Conservation (phyloP, 2,329 filamentous ascomycete genomes). For the Myriosclerotinia duriaeana region DNA sequence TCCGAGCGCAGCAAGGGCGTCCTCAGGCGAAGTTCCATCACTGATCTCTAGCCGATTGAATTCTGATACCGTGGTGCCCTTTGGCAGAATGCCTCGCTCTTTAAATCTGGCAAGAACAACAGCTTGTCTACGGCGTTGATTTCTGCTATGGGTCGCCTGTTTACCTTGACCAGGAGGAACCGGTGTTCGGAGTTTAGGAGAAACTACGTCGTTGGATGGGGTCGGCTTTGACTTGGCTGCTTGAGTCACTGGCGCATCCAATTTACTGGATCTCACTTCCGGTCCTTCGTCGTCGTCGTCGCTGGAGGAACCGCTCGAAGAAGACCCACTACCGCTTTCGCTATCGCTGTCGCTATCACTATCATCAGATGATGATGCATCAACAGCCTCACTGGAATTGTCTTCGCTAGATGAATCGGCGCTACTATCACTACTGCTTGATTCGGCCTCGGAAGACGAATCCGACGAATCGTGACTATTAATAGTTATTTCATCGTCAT, state of each 20-base stretch:
- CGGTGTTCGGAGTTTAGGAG: not conserved
- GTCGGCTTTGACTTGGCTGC: not conserved
- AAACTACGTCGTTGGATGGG: slow-evolving; percentile 9
- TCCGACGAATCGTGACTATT: slow-evolving; percentile 25
- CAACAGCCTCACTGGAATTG: slow-evolving; percentile 28
- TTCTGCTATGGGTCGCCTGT: slow-evolving; percentile 53
- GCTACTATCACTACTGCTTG: slow-evolving; percentile 25
- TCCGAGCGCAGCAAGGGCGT: slow-evolving; percentile 30
- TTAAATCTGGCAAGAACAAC: slow-evolving; percentile 54
- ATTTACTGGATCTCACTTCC: slow-evolving; percentile 45
- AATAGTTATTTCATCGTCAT: slow-evolving; percentile 26
- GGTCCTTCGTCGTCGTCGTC: slow-evolving; percentile 46
- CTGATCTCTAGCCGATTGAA: slow-evolving; percentile 44
- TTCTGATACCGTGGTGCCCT: slow-evolving; percentile 51
- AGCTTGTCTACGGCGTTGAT: slow-evolving; percentile 52
- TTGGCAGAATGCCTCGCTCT: slow-evolving; percentile 50
- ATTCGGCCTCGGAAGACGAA: slow-evolving; percentile 22
- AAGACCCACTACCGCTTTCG: slow-evolving; percentile 32
- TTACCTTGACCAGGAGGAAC: slow-evolving; percentile 51
- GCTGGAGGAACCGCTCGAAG: slow-evolving; percentile 39
- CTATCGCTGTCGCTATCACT: slow-evolving; percentile 20
- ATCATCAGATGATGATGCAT: slow-evolving; percentile 25
- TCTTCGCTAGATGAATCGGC: slow-evolving; percentile 25
- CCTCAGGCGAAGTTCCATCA: slow-evolving; percentile 31
- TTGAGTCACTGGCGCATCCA: not conserved